These are phyloP conservation scores for Solanum virginianum DNA, from an alignment of 257 asterid genomes.

Conservation along the genomic window DNA sequence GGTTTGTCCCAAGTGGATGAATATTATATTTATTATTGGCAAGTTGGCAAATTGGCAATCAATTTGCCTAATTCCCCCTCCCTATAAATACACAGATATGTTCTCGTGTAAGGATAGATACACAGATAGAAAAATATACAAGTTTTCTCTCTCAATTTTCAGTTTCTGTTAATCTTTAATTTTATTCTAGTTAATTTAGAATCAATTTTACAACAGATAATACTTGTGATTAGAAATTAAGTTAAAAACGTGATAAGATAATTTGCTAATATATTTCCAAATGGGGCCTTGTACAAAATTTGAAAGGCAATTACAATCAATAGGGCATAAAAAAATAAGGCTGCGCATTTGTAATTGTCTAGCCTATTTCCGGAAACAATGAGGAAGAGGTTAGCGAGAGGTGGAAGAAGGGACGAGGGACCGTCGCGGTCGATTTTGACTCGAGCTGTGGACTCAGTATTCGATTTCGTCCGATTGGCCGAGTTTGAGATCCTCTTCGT, in stretches of 20 bases:
- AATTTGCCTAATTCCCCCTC: no score
- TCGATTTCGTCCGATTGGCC: conserved; percentile 56
- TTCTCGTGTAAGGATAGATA: no score
- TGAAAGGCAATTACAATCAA: not conserved
- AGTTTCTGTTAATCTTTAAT: no score
- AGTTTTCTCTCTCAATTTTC: no score
- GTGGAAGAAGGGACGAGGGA: conserved; percentile 5
- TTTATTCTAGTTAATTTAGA: no score
- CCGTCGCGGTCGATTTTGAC: conserved; percentile 34
- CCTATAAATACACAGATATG: no score
- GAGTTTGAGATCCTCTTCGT: conserved; percentile 93
- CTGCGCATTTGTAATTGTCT: not conserved
- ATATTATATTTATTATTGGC: no score
- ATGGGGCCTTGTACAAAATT: not conserved
- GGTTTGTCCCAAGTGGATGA: no score
- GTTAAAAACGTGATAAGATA: not conserved
- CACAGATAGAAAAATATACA: no score
- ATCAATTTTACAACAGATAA: no score
- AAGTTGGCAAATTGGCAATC: no score
- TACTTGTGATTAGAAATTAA: no score
- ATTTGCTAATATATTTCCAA: not conserved
- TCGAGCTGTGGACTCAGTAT: conserved; percentile 53
- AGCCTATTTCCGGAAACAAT: not conserved
- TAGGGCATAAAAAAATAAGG: not conserved
- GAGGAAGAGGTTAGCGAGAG: conserved; percentile 7